Percentiles rank a stretch among this genome's conserved stretches.
These are phyloP conservation scores for Emiliania huxleyi DNA, from an alignment of 78 protist species.

Conservation along the genomic window DNA sequence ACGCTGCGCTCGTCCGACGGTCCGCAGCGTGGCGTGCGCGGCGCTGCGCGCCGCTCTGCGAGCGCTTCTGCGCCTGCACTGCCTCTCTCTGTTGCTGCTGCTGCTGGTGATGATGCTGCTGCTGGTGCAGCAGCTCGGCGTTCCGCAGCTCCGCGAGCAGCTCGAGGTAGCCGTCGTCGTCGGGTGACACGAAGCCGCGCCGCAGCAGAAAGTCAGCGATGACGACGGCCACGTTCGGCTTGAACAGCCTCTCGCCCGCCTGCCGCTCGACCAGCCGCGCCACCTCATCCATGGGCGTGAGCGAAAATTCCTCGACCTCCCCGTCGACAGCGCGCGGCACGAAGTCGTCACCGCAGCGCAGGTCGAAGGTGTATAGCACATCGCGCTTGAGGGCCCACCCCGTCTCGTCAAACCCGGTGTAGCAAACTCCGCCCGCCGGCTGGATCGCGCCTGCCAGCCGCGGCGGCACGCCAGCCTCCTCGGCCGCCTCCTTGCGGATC, in stretches of 20 bases:
- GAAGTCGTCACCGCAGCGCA: background rate
- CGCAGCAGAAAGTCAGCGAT: background rate
- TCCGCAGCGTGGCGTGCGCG: no score
- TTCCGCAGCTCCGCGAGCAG: background rate
- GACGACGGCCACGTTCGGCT: conserved; percentile 18
- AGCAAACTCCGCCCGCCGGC: background rate
- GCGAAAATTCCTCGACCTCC: background rate
- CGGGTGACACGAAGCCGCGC: background rate
- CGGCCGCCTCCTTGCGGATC: no score
- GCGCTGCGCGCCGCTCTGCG: no score
- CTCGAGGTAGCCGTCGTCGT: background rate
- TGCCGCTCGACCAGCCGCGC: no score
- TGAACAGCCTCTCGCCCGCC: background rate
- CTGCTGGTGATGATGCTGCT: no score
- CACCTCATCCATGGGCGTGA: background rate
- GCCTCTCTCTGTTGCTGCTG: no score
- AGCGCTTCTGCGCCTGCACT: no score
- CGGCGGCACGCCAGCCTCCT: no score
- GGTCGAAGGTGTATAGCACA: background rate
- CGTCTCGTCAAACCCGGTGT: background rate
- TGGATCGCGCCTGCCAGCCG: no score
- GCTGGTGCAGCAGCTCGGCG: no score
- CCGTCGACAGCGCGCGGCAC: background rate
- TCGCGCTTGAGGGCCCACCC: background rate
- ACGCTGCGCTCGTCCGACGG: no score